Conservation (phyloP, 768 basidiomycete species). For the Leccinum obscurum region DNA sequence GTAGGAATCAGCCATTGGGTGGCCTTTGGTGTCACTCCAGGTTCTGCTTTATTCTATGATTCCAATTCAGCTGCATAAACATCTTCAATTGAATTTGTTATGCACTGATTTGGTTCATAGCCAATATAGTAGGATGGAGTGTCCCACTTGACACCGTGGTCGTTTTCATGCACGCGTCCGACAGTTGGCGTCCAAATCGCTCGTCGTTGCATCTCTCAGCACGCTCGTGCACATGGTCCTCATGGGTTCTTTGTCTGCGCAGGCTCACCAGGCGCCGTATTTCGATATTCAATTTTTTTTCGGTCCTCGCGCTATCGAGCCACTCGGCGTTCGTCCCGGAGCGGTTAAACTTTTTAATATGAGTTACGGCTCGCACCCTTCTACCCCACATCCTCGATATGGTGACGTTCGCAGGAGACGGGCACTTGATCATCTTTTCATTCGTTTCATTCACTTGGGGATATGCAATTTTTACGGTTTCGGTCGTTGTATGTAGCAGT, state of each 20-base stretch:
- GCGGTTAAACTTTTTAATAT: slow-evolving; percentile 29
- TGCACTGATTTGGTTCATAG: slow-evolving; percentile 54
- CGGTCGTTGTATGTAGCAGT: neutral
- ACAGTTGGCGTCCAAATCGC: neutral
- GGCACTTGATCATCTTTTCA: neutral
- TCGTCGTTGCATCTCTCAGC: neutral
- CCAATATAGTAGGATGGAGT: slow-evolving; percentile 51
- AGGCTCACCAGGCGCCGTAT: neutral
- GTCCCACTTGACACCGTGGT: slow-evolving; percentile 31
- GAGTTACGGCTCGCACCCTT: slow-evolving; percentile 18
- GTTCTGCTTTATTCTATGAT: slow-evolving; percentile 38
- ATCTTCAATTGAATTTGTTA: slow-evolving; percentile 36
- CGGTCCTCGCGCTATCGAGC: neutral
- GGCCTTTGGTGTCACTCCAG: slow-evolving; percentile 34
- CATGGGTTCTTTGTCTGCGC: too few relatives aligned
- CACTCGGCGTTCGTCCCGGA: slow-evolving; percentile 1
- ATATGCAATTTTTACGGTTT: neutral
- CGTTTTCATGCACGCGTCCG: slow-evolving; percentile 10
- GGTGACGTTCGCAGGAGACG: slow-evolving; percentile 1
- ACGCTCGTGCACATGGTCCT: neutral
- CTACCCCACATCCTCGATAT: slow-evolving; percentile 18
- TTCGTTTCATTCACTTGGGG: neutral
- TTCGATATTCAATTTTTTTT: neutral
- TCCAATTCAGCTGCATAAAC: slow-evolving; percentile 35
- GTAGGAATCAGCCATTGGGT: slow-evolving; percentile 17